Base-by-base conservation (phyloP, 352 stramenopile species). In the Phytophthora meadii region DNA sequence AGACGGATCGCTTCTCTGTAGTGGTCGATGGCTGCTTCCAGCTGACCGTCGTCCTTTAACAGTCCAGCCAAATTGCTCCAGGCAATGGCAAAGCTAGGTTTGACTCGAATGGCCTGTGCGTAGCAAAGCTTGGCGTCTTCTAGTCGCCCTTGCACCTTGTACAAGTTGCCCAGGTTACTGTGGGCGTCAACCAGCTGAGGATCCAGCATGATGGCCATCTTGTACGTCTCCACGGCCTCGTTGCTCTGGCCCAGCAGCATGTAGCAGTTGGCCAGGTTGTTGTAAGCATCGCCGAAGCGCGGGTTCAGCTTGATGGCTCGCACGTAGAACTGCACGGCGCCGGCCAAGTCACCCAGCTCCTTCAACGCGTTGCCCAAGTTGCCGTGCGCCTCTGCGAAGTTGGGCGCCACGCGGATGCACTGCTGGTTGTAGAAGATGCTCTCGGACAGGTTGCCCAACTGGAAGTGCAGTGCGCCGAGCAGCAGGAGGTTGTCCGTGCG, bases 351-450 rank as follows among this genome's bases (percentile, higher is more conserved):
- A 12, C 95, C 95, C 11, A 98, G 79, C 74, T 98, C 94, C 55
- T 97, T 97, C n/a, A 98, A 82, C 36, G 93, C 92, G 65, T 98
- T 98, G 52, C 93, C 95, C 25, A 98, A 75, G 59, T 98, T 98
- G 39, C 83, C 88, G 51, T 98, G 98, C 2, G 94, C 95, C 54
- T 98, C 94, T 19, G 92, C 92, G 63, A 97, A 97, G 61, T 89
- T 79, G 3, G 93, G 92, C 34, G 97, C 92, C 56, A 98, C 82
- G 41, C 90, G 84, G 52, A 98, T 97, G 62, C 87, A 95, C 60
- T 98, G 92, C 70, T 98, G 91, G 68, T 98, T 98, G 84, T 97
- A 98, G 66, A 98, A 98, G 48, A 98, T 97, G 61, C 80, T 88
- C 61, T 98, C 93, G 7, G 77, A 88, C 48, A 97, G 90, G 70